phyloP scores from a whole-genome alignment of 2,329 filamentous ascomycete species.

The Blastomyces silverae region DNA sequence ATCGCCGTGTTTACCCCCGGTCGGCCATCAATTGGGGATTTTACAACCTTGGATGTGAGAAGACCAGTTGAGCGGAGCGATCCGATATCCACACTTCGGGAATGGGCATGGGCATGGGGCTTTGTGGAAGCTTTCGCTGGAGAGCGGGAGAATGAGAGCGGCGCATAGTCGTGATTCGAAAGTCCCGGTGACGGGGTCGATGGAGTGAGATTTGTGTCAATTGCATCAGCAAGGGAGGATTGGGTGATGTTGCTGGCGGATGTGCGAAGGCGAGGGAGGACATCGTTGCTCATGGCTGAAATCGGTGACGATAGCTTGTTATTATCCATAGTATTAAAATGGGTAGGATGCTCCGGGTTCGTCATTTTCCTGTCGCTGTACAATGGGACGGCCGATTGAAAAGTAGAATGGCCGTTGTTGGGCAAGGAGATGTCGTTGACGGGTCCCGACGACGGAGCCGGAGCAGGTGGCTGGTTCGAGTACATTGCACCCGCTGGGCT shows the following conservation, averaged over 20 bases:
- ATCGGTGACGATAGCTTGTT: constrained; percentile 9
- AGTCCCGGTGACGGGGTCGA: constrained; percentile 19
- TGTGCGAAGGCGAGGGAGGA: constrained; percentile 14
- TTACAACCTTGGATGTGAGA: constrained; percentile 21
- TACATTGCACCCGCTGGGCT: background rate
- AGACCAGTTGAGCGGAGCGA: constrained; percentile 13
- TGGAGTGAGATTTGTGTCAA: constrained; percentile 17
- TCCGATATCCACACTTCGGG: background rate
- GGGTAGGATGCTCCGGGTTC: background rate
- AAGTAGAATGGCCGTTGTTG: background rate
- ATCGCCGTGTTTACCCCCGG: constrained; percentile 14
- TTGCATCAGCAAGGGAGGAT: constrained; percentile 19
- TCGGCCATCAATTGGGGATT: constrained; percentile 18
- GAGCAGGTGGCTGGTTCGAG: constrained; percentile 11
- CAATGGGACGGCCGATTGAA: background rate
- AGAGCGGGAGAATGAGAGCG: background rate
- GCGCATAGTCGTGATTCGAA: constrained; percentile 12
- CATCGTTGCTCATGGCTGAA: constrained; percentile 5
- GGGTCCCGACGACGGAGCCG: background rate
- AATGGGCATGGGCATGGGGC: constrained; percentile 2
- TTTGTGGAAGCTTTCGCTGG: constrained; percentile 7
- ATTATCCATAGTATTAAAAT: constrained; percentile 5
- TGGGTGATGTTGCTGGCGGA: constrained; percentile 21
- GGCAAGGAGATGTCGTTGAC: background rate
- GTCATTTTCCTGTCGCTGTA: constrained; percentile 6